Base-by-base conservation (phyloP, 2,329 filamentous ascomycete genomes). In the Fusarium burgessii region DNA sequence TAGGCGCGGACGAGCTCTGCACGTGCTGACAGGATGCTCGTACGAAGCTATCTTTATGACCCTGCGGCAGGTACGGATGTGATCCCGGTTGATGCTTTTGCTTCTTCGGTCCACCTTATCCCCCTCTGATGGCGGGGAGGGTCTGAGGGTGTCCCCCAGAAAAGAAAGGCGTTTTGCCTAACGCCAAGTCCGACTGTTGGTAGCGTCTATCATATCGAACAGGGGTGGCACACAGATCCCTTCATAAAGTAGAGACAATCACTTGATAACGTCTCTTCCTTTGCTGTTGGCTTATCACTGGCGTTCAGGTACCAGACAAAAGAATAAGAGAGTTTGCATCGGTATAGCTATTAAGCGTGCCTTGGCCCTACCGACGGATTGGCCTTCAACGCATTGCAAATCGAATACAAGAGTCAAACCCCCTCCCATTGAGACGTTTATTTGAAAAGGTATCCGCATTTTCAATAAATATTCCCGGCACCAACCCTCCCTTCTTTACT, bases 221-320 rank as follows among this genome's bases (percentile, higher is more conserved):
- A 77, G 72, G 77, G 75, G 71, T 76, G 74, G 76, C 77, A 81
- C 79, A 79, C 78, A 78, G 77, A 76, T 71, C 78, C 76, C 70
- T 72, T 74, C 62, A 67, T 64, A 73, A 73, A 51, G 63, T 75
- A 74, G 61, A 80, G 75, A 80, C 78, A 80, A 77, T 80, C 75
- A 73, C 69, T 77, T 75, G 71, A 62, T 62, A 42, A 71, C 47
- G 74, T 64, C 67, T 73, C 66, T 70, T 75, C 66, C 69, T 74
- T 66, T 73, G 71, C 73, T 68, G 66, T 52, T 63, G 54, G 58
- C 50, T 65, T 71, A 74, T 77, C 73, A 76, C 64, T 70, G 69
- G 72, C 73, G 77, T 73, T 75, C 74, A 79, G 77, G 75, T 76
- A 77, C 77, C 72, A 66, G 51, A 58, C 59, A 69, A 65, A 68